Percentiles rank a stretch among this genome's conserved stretches.
Evolutionary conservation across 1,139 yeast genomes (phyloP).

Genomic region (Saccharomycopsis phalli): DNA sequence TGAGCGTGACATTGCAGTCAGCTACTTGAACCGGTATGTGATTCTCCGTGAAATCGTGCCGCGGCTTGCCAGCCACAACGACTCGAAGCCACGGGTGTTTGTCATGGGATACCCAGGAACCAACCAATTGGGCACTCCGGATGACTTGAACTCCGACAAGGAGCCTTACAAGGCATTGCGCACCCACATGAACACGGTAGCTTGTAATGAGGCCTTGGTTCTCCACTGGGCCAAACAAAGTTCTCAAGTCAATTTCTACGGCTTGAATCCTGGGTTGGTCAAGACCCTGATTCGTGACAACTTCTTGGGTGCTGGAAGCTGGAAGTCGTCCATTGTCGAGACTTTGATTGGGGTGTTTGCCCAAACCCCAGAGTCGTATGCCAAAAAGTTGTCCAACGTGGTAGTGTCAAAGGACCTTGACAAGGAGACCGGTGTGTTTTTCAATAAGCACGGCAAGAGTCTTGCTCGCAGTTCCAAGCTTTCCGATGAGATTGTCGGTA

Average conservation of each 20-base stretch:
- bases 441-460: constrained; percentile 27
- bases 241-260: constrained; percentile 25
- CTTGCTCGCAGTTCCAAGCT: no score
- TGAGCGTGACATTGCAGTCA: constrained; percentile 32
- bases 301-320: constrained; percentile 25
- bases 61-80: constrained; percentile 25
- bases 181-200: constrained; percentile 33
- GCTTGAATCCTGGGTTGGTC: constrained; percentile 32
- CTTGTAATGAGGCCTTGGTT: constrained; percentile 32
- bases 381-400: constrained; percentile 26
- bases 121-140: constrained; percentile 26
- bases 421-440: constrained; percentile 25
- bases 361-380: constrained; percentile 29
- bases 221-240: constrained; percentile 23
- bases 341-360: constrained; percentile 26
- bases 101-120: constrained; percentile 32
- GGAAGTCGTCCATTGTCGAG: constrained; percentile 25
- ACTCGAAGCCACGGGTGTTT: constrained; percentile 28
- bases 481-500: no score
- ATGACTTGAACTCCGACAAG: constrained; percentile 29
- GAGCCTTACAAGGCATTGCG: constrained; percentile 24
- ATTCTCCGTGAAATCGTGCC: constrained; percentile 26
- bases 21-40: constrained; percentile 29
- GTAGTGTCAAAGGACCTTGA: constrained; percentile 27
- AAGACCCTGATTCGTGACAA: constrained; percentile 30